Conservation (phyloP, 2,329 filamentous ascomycete species). For the Xylariaceae sp. region DNA sequence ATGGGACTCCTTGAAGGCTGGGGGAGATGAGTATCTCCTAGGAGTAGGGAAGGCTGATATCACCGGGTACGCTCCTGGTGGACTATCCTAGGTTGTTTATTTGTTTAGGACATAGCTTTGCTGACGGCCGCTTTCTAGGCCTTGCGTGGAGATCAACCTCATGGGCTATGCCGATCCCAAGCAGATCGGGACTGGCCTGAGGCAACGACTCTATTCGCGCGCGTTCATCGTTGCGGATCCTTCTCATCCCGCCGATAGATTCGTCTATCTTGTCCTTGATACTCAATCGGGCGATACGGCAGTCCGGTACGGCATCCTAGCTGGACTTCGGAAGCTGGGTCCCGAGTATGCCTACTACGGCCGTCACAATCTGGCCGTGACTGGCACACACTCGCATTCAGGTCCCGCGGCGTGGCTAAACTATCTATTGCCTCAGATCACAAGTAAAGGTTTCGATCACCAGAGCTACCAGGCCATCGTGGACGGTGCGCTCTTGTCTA, state of each 20-base stretch:
- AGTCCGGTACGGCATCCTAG: slow-evolving; percentile 78
- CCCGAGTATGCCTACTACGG: slow-evolving; percentile 69
- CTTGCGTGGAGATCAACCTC: slow-evolving; percentile 84
- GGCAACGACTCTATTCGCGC: slow-evolving; percentile 82
- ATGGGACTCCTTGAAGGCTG: slow-evolving; percentile 4
- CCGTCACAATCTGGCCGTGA: slow-evolving; percentile 79
- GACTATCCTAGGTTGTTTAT: background rate
- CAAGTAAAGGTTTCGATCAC: slow-evolving; percentile 77
- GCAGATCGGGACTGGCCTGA: slow-evolving; percentile 77
- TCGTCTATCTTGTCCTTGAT: slow-evolving; percentile 85
- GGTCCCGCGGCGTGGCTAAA: slow-evolving; percentile 93
- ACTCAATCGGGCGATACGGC: slow-evolving; percentile 86
- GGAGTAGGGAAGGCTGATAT: slow-evolving; percentile 57
- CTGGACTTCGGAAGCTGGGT: slow-evolving; percentile 66
- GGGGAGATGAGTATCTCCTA: slow-evolving; percentile 44
- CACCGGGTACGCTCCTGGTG: slow-evolving; percentile 37
- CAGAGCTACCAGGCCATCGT: slow-evolving; percentile 89
- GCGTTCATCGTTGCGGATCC: slow-evolving; percentile 80
- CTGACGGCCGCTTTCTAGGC: slow-evolving; percentile 39
- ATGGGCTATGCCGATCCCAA: slow-evolving; percentile 87
- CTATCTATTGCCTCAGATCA: slow-evolving; percentile 88
- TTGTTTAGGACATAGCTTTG: background rate
- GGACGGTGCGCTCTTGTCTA: slow-evolving; percentile 75
- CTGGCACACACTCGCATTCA: slow-evolving; percentile 88
- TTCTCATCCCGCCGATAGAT: slow-evolving; percentile 62